These are phyloP conservation scores for Komagataella pseudopastoris DNA, from an alignment of 805 yeast genomes.

Conservation along the genomic window DNA sequence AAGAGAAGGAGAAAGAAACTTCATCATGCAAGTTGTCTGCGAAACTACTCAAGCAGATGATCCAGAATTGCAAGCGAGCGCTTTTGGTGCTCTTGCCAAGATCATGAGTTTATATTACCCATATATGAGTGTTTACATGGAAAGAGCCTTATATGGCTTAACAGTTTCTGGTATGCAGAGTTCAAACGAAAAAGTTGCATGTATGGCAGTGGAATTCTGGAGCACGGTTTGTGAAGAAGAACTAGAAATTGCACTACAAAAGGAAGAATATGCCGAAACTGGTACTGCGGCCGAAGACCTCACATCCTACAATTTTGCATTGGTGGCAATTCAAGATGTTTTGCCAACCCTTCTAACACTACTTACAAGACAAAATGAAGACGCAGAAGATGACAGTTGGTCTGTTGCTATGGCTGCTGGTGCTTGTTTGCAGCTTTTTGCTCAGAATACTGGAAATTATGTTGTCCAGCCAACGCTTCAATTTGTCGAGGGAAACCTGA, in stretches of 20 bases:
- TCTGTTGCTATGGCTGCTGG: slow-evolving; percentile 98
- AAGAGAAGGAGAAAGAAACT: slow-evolving; percentile 89
- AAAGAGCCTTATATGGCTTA: slow-evolving; percentile 82
- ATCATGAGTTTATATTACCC: slow-evolving; percentile 83
- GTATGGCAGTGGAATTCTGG: slow-evolving; percentile 99
- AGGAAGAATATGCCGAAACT: slow-evolving; percentile 45
- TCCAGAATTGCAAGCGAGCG: slow-evolving; percentile 77
- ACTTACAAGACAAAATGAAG: slow-evolving; percentile 82
- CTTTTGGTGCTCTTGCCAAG: slow-evolving; percentile 88
- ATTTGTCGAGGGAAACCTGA: slow-evolving; percentile 70
- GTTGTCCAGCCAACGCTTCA: slow-evolving; percentile 76
- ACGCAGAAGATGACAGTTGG: slow-evolving; percentile 94
- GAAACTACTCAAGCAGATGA: slow-evolving; percentile 93
- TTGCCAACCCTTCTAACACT: slow-evolving; percentile 74
- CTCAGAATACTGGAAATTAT: slow-evolving; percentile 77
- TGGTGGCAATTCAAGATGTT: slow-evolving; percentile 71
- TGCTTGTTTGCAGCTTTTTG: slow-evolving; percentile 87
- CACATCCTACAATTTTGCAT: slow-evolving; percentile 66
- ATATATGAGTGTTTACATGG: slow-evolving; percentile 93
- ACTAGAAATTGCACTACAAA: slow-evolving; percentile 60
- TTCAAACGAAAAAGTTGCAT: slow-evolving; percentile 70
- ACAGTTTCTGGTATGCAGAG: slow-evolving; percentile 90
- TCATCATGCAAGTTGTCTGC: slow-evolving; percentile 97
- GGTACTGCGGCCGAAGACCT: slow-evolving; percentile 24
- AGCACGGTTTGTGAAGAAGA: slow-evolving; percentile 99